Percentiles rank a stretch among this genome's conserved stretches.
These are phyloP conservation scores for Chenopodium berlandieri DNA, from an alignment of 148 eudicot species.

Conservation along the genomic window DNA sequence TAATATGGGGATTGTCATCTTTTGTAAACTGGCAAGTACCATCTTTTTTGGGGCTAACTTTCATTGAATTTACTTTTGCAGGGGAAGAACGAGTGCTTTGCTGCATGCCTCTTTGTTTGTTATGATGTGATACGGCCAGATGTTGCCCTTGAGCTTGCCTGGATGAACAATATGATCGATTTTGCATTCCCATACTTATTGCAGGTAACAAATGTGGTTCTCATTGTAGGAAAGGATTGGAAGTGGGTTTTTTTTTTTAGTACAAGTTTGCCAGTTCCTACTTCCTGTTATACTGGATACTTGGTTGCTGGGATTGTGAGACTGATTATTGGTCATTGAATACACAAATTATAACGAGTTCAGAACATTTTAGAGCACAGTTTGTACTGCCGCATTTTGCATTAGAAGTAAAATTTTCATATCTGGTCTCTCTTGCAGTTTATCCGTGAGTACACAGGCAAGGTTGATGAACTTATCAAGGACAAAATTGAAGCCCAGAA, in stretches of 20 bases:
- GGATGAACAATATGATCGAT: conserved; percentile 98
- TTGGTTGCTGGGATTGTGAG: not conserved
- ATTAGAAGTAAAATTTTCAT: not conserved
- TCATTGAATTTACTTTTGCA: conserved; percentile 30
- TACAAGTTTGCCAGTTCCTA: not conserved
- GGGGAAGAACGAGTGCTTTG: conserved; percentile 99
- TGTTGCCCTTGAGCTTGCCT: conserved; percentile 96
- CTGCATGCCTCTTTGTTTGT: conserved; percentile 90
- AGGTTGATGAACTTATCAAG: conserved; percentile 90
- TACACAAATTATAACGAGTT: not conserved
- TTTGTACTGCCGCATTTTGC: not conserved
- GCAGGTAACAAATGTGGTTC: conserved; percentile 52
- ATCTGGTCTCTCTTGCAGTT: conserved; percentile 44
- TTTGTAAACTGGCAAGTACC: not conserved
- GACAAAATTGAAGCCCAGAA: conserved; percentile 77
- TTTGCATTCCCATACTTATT: conserved; percentile 97
- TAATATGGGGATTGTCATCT: not conserved
- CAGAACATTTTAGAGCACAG: not conserved
- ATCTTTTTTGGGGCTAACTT: conserved; percentile 17
- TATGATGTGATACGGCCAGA: conserved; percentile 89
- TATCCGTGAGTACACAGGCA: conserved; percentile 95
- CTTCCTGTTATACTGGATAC: not conserved
- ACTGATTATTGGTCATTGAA: not conserved
- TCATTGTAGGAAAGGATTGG: not conserved
- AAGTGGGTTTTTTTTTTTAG: not conserved